Base-by-base conservation (phyloP, 257 asterid genomes). In the Forsythia suspensa region DNA sequence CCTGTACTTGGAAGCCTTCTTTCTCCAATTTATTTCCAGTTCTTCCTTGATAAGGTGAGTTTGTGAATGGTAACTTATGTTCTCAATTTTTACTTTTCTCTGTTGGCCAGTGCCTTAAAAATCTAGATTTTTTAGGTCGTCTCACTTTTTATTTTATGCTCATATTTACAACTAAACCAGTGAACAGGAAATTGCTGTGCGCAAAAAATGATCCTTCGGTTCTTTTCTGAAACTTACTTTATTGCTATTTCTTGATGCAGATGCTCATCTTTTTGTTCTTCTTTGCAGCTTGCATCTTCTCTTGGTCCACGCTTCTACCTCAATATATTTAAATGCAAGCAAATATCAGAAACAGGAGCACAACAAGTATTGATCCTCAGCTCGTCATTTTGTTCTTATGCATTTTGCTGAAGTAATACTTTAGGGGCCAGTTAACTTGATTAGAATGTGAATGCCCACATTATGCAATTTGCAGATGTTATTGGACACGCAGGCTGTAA, bases 1-100 rank as follows among this genome's bases (percentile, higher is more conserved):
- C 99, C 99, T 80, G 97, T 87, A 72, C 97, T 96, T 63, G 99
- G 99, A 80, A 88, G 87, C 85, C 97, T 96, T 88, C 97, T 96
- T 70, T 91, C 97, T 80, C 92, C 97, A 71, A 80, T 94, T 79
- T 94, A 96, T 88, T 96, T 94, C 90, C 97, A 94, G 72, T 96
- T 96, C 85, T 96, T 96, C 84, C 91, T 96, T 82, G 99, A 95
- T 80, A 95, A 95, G 85, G 90, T 87, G 11, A 57, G 34, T 57
- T n/a, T 57, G 9, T 57, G 71, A 81, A 75, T 38, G 39, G 37
- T 2, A 61, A 16, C 38, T 16, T 43, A 3, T 20, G 20, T n/a
- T 12, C 4, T 73, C n/a, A 36, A 9, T 9, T 24, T 24, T 24
- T 72, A 10, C 55, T 72, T 44, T 20, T 38, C 3, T 0, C 63